Base-by-base conservation (phyloP, 495 filamentous ascomycete genomes). In the Penicillium alfredii region DNA sequence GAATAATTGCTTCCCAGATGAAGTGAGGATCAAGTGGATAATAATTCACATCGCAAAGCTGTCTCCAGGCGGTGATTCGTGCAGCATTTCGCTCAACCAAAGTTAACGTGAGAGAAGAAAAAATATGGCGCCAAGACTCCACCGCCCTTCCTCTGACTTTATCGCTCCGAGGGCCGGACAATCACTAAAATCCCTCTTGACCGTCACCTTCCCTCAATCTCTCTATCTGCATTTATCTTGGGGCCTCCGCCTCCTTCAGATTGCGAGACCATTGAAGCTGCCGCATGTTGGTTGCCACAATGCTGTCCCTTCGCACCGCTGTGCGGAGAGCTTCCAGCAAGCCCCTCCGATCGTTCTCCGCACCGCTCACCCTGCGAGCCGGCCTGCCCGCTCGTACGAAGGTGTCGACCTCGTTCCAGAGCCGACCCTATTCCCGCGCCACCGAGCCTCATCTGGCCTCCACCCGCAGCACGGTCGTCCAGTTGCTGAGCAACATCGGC, bases 401-500 rank as follows among this genome's bases (percentile, higher is more conserved):
- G 37, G 26, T 38, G 14, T 34, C 45, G 13, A 35, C 49, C 16
- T 51, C 63, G 21, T 38, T 56, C 34, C 62, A 65, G 35, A 37
- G 33, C 31, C 71, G 72, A 33, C 42, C 49, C 21, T 74, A 73
- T 45, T 69, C 70, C 21, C 71, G 71, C 27, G 53, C 64, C 4
- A 33, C 63, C 6, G 71, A 73, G 28, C 47, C 68, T 40, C 57
- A 70, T 33, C 52, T 75, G 13, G 72, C 68, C 23, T 71, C 72
- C 10, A 94, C 89, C 26, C 80, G 92, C 38, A 82, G 81, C 17
- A 94, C 93, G 36, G 89, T 98, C 25, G 81, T 96, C 42, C 89
- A 95, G 65, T 71, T 96, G 40, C 73, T 97, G 38, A 94, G 88
- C 69, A 94, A 93, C 58, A 92, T 97, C 51, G 89, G 87, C 28